These are phyloP conservation scores for Eleusine coracana DNA, from an alignment of 176 grass and related monocot genomes.

Conservation along the genomic window DNA sequence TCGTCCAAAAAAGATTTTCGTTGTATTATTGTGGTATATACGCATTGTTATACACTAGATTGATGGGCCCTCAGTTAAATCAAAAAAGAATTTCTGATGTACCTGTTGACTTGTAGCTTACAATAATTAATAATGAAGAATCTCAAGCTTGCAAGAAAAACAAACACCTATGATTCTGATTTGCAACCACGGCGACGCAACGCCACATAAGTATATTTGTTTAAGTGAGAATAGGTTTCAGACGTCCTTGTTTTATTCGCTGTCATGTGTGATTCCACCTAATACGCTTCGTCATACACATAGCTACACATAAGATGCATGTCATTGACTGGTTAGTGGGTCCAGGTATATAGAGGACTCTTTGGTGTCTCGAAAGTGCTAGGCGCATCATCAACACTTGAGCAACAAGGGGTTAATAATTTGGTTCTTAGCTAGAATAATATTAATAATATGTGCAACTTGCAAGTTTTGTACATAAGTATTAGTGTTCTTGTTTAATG, in stretches of 20 bases:
- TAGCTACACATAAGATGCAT: background rate
- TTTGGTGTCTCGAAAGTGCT: background rate
- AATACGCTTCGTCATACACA: background rate
- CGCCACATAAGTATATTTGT: constrained; percentile 16
- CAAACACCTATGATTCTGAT: background rate
- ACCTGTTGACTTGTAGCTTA: background rate
- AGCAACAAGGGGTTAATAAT: background rate
- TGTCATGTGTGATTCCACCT: background rate
- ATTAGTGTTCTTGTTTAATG: background rate
- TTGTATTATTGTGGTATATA: background rate
- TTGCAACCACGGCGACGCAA: constrained; percentile 20
- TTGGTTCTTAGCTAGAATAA: background rate
- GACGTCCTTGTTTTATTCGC: background rate
- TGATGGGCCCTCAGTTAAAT: background rate
- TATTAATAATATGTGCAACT: constrained; percentile 24
- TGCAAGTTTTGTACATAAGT: background rate
- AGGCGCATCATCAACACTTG: background rate
- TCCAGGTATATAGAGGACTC: background rate
- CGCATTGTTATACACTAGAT: background rate
- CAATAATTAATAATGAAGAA: background rate
- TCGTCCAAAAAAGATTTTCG: background rate
- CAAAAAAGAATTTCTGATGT: no score
- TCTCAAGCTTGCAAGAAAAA: background rate
- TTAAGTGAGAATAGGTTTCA: background rate
- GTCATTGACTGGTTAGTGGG: background rate